Evolutionary conservation across 1,139 yeast species (phyloP), one percentile per base, ranked within the genome.

Genomic region (Candida tropicalis): DNA sequence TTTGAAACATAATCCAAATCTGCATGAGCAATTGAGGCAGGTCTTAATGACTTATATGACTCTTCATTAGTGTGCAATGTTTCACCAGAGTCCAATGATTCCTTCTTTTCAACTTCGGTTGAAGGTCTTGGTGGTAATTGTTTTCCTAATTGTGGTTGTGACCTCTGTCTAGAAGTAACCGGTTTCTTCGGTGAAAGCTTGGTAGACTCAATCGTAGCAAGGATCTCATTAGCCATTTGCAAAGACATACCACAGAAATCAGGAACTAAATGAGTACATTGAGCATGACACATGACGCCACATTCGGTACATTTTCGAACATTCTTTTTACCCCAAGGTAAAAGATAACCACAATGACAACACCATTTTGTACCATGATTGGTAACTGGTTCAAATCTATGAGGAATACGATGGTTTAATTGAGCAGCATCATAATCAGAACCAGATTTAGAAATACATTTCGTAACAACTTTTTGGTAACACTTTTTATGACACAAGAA

Each of bases 291-390:
- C 84, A 91, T 88, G 23, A 90, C 81, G 33, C 95, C 95, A 79
- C 99, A 93, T 58, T 93, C 99, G 7, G 85, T 73, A 75, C 99
- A 93, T 62, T 90, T 93, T 41, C 97, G 79, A n/a, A 90, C 96
- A 59, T 87, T 90, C 65, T 89, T 90, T 58, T 84, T 82, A 44
- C 98, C 97, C 84, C 97, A 84, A 5, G 99, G 98, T 51, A 93
- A 74, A 43, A 93, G 82, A 61, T 89, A 90, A 48, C 99, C 99
- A 76, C 99, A 93, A 61, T 93, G 99, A 58, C 98, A 93, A 67
- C 99, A 93, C 99, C 99, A 93, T 60, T 91, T 91, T 5, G 99
- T 95, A 56, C 97, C 95, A 68, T 91, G 86, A 60, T 93, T 93
- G 16, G 95, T 79, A 24, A 84, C 79, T 18, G 95, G 91, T 53